Conservation (phyloP, 1,139 yeast species). For the Komagataea norvegica region DNA sequence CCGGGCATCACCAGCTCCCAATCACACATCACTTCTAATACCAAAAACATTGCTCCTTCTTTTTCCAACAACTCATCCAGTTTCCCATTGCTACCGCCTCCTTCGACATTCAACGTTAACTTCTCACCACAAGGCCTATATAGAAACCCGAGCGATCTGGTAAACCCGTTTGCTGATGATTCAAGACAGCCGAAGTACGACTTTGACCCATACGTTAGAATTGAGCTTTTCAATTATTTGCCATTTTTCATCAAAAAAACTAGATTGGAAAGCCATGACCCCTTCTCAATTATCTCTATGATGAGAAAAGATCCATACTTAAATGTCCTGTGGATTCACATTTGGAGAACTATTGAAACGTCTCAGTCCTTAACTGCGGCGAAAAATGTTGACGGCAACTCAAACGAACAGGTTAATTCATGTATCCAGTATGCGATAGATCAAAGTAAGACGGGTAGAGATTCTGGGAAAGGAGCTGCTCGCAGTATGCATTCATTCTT, state of each 20-base stretch:
- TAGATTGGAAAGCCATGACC: conserved; percentile 35
- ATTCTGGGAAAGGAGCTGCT: conserved; percentile 1
- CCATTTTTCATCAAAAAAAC: conserved; percentile 27
- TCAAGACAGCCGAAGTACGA: conserved; percentile 11
- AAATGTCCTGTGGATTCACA: conserved; percentile 25
- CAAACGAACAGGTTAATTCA: neutral
- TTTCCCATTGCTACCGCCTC: conserved; percentile 3
- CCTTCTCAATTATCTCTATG: conserved; percentile 39
- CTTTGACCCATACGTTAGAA: conserved; percentile 16
- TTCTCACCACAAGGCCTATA: neutral
- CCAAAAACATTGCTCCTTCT: too few relatives aligned
- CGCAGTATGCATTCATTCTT: conserved; percentile 9
- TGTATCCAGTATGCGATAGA: conserved; percentile 2
- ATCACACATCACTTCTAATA: neutral
- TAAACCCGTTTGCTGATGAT: neutral
- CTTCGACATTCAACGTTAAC: conserved; percentile 1
- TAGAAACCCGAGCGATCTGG: neutral
- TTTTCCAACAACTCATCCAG: neutral
- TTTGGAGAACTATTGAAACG: conserved; percentile 19
- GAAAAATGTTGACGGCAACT: neutral
- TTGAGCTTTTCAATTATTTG: conserved; percentile 27
- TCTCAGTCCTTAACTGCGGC: too few relatives aligned
- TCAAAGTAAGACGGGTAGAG: neutral
- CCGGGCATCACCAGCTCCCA: conserved; percentile 5
- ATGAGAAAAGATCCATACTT: conserved; percentile 35